Percentiles rank a stretch among this genome's conserved stretches.
Conservation (phyloP, 495 filamentous ascomycete genomes). For the Penicillium crystallinum region DNA sequence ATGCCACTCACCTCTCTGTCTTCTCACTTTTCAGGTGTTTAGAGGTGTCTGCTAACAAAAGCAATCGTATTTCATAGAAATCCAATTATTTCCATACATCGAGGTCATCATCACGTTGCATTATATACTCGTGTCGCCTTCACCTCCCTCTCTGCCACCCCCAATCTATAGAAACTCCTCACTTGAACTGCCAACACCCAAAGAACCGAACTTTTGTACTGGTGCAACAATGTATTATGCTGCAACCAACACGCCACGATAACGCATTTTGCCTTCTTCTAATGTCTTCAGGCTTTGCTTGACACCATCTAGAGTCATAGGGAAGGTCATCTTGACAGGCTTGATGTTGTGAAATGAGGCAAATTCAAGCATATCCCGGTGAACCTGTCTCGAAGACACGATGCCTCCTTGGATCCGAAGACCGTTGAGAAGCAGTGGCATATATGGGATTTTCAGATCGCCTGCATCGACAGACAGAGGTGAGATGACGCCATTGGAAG, state of each 20-base stretch:
- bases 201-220: neutral
- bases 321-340: conserved; percentile 52
- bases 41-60: too few species aligned
- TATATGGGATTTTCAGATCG: conserved; percentile 51
- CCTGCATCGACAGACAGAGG: conserved; percentile 45
- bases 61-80: too few species aligned
- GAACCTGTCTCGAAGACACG: conserved; percentile 44
- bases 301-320: conserved; percentile 51
- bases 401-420: conserved; percentile 50
- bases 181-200: too few species aligned
- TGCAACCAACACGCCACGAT: conserved; percentile 48
- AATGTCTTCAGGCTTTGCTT: conserved; percentile 48
- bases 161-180: too few species aligned
- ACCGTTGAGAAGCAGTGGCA: conserved; percentile 41
- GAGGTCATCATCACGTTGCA: too few species aligned
- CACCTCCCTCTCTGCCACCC: too few species aligned
- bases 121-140: too few species aligned
- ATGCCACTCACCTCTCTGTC: too few species aligned
- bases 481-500: conserved; percentile 44
- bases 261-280: conserved; percentile 52
- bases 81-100: too few species aligned
- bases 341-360: conserved; percentile 51
- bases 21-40: too few species aligned
- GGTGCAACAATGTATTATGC: neutral
- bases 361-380: conserved; percentile 54